Percentiles rank a stretch among this genome's conserved stretches.
phyloP scores from a whole-genome alignment of 2,329 filamentous ascomycete genomes.

The Cryphonectria carpinicola region DNA sequence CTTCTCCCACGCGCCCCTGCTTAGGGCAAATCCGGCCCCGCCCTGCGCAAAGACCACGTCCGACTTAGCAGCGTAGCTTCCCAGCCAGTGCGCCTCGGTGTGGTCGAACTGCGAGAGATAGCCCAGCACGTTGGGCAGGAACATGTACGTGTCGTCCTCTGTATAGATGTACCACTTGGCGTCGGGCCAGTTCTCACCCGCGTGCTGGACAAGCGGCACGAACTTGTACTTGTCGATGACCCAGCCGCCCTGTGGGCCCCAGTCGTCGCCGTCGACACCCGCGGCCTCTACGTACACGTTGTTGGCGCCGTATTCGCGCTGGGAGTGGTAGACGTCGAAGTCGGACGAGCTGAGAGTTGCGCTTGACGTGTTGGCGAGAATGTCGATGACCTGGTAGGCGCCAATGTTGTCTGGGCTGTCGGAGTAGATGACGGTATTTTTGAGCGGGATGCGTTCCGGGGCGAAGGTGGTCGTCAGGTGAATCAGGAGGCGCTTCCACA shows the following conservation, averaged over 20 bases:
- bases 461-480: slow-evolving; percentile 35
- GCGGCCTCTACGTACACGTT: slow-evolving; percentile 35
- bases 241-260: slow-evolving; percentile 23
- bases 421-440: slow-evolving; percentile 35
- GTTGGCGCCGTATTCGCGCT: slow-evolving; percentile 33
- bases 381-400: slow-evolving; percentile 33
- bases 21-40: slow-evolving; percentile 26
- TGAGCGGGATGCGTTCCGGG: slow-evolving; percentile 32
- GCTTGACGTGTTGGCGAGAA: slow-evolving; percentile 34
- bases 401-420: slow-evolving; percentile 35
- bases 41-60: slow-evolving; percentile 30
- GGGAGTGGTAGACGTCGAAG: slow-evolving; percentile 33
- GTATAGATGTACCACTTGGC: slow-evolving; percentile 34
- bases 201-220: slow-evolving; percentile 23
- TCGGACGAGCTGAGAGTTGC: slow-evolving; percentile 26
- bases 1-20: slow-evolving; percentile 19
- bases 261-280: slow-evolving; percentile 16
- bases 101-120: slow-evolving; percentile 27
- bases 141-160: slow-evolving; percentile 31
- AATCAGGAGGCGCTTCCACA: slow-evolving; percentile 36
- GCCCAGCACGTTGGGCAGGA: slow-evolving; percentile 26
- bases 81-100: slow-evolving; percentile 22
- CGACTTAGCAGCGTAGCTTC: slow-evolving; percentile 28
- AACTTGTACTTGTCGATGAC: slow-evolving; percentile 28
- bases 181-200: slow-evolving; percentile 21